Evolutionary conservation across 331 rosid genomes (phyloP), one percentile per base, ranked within the genome.

Genomic region (Cydonia oblonga): DNA sequence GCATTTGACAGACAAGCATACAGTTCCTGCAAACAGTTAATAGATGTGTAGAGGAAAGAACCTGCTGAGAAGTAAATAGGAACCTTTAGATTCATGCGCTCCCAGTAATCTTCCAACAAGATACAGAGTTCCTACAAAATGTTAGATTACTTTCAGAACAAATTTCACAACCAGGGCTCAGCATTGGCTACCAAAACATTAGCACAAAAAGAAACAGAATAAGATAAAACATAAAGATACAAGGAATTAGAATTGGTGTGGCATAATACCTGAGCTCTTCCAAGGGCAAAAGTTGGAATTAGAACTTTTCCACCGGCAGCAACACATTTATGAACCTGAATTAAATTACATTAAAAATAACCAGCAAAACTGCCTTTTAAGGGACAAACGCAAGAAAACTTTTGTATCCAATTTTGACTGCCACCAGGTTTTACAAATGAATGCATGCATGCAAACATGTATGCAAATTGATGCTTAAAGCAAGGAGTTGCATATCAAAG

Each of bases 21-120:
- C 28, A 30, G n/a, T 69, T 69, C 64, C 29, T 7, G 5, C 46
- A 42, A 75, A 67, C 33, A 75, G 32, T 75, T 75, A 20, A 62
- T 26, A 62, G 4, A 57, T 51, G 51, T 49, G 74, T 15, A 42
- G 38, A 23, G 26, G 3, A 40, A 57, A 70, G 30, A 19, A 93
- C 98, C 97, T 86, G 97, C 85, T 64, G 97, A 93, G 81, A 89
- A 87, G 78, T 93, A 93, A 69, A 93, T 93, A 38, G 97, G 98
- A 87, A 93, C 81, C 84, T 89, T 86, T 80, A 91, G 84, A 86
- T 86, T 87, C 97, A 86, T 89, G 69, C 98, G 97, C 76, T 87
- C 88, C 97, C 98, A 93, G 79, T 93, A 91, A 79, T 93, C 95
- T 64, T 93, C 97, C 88, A 93, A 85, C 81, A 93, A 88, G 84